A percentile compares a stretch with the other conserved stretches of the same genome.
These are phyloP conservation scores for Botrytis porri DNA, from an alignment of 2,329 filamentous ascomycete genomes.

Conservation along the genomic window DNA sequence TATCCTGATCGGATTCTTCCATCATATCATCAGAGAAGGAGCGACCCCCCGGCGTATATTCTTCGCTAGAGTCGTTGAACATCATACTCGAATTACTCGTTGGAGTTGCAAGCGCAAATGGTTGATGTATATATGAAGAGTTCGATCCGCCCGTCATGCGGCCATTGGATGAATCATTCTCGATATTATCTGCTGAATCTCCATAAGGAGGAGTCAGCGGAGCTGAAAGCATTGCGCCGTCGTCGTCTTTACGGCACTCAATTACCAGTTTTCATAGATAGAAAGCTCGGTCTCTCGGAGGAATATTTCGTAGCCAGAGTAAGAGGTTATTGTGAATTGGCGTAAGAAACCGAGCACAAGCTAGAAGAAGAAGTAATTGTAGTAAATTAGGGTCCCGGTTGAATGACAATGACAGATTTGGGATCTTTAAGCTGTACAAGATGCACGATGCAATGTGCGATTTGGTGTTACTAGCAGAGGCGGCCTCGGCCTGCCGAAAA, in stretches of 20 bases:
- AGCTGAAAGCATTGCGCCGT: slow-evolving; percentile 30
- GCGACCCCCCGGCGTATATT: slow-evolving; percentile 22
- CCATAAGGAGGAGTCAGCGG: slow-evolving; percentile 32
- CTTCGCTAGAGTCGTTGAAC: slow-evolving; percentile 21
- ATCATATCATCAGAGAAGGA: slow-evolving; percentile 16
- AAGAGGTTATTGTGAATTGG: not conserved
- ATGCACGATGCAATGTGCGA: slow-evolving; percentile 18
- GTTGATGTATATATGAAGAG: slow-evolving; percentile 1
- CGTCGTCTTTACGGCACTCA: slow-evolving; percentile 25
- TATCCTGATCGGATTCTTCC: slow-evolving; percentile 34
- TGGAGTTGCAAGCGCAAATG: slow-evolving; percentile 21
- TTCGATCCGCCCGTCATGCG: slow-evolving; percentile 13
- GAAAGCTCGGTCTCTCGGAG: not conserved
- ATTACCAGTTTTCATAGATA: slow-evolving; percentile 22
- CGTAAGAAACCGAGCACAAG: not conserved
- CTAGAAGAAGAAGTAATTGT: not conserved
- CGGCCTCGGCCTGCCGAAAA: slow-evolving; percentile 14
- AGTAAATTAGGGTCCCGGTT: not conserved
- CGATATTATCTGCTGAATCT: slow-evolving; percentile 23
- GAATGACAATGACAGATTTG: slow-evolving; percentile 8
- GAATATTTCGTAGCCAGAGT: not conserved
- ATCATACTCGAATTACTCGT: slow-evolving; percentile 26
- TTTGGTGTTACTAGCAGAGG: slow-evolving; percentile 13
- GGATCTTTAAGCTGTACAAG: slow-evolving; percentile 14
- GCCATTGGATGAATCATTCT: slow-evolving; percentile 23